Percentiles rank a stretch among this genome's conserved stretches.
phyloP scores from a whole-genome alignment of 108 stramenopile genomes.

The Cyclotella baltica region DNA sequence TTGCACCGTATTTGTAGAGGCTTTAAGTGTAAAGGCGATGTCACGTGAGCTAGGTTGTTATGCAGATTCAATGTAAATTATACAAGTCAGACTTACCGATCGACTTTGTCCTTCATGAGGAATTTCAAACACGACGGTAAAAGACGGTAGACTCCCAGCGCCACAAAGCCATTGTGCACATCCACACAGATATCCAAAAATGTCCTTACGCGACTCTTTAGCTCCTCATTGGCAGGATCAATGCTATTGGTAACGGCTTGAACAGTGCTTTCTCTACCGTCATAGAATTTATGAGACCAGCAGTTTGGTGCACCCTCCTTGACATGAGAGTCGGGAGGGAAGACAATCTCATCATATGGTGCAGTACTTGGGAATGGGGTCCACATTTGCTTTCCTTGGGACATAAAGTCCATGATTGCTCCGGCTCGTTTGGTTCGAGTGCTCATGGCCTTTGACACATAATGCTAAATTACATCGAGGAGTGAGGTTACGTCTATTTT shows the following conservation, averaged over 20 bases:
- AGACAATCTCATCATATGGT: conserved; percentile 54
- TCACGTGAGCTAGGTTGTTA: background rate
- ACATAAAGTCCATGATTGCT: conserved; percentile 55
- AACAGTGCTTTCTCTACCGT: conserved; percentile 25
- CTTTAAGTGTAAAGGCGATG: conserved; percentile 6
- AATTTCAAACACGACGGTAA: conserved; percentile 46
- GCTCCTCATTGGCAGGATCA: conserved; percentile 33
- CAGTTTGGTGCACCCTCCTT: conserved; percentile 45
- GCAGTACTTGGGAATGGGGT: conserved; percentile 33
- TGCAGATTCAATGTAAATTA: background rate
- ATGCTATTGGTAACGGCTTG: conserved; percentile 23
- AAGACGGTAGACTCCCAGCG: conserved; percentile 41
- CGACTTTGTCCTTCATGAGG: conserved; percentile 38
- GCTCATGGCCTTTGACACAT: conserved; percentile 54
- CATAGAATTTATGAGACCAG: conserved; percentile 42
- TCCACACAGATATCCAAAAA: conserved; percentile 43
- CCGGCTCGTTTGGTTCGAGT: conserved; percentile 41
- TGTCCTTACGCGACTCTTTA: conserved; percentile 31
- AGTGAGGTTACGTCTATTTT: background rate
- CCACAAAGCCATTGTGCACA: conserved; percentile 53
- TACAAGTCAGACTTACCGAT: conserved; percentile 4
- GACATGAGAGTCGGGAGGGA: conserved; percentile 34
- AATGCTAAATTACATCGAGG: conserved; percentile 20
- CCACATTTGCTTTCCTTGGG: conserved; percentile 41
- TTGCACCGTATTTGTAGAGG: conserved; percentile 38